phyloP scores from a whole-genome alignment of 2,329 filamentous ascomycete species.

The Sclerotinia nivalis region DNA sequence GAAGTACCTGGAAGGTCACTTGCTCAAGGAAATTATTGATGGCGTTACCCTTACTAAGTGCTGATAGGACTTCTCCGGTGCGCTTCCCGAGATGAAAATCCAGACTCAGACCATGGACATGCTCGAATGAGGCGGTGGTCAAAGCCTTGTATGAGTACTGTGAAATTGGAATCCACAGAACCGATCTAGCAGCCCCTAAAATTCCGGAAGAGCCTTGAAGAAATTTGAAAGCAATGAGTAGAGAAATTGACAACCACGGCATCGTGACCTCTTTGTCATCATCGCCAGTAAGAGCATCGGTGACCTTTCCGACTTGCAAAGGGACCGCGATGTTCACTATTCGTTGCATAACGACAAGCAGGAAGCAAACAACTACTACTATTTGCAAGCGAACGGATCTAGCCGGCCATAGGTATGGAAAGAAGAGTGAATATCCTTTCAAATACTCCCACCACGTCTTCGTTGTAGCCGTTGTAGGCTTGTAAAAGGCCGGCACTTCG shows the following conservation, averaged over 20 bases:
- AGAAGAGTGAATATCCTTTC: constrained; percentile 87
- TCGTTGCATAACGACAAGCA: constrained; percentile 77
- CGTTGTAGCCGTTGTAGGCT: constrained; percentile 80
- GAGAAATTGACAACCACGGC: constrained; percentile 71
- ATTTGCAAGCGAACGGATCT: constrained; percentile 74
- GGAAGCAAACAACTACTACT: constrained; percentile 78
- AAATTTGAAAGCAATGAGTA: constrained; percentile 77
- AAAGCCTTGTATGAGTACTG: constrained; percentile 96
- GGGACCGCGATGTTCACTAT: constrained; percentile 86
- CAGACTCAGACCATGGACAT: constrained; percentile 90
- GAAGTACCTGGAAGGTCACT: constrained; percentile 91
- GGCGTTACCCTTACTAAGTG: constrained; percentile 90
- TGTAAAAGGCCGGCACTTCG: constrained; percentile 80
- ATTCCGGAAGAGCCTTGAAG: constrained; percentile 88
- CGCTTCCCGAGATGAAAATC: constrained; percentile 97
- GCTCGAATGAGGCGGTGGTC: constrained; percentile 93
- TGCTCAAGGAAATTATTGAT: constrained; percentile 98
- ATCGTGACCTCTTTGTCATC: constrained; percentile 49
- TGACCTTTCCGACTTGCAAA: constrained; percentile 75
- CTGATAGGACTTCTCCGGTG: constrained; percentile 93
- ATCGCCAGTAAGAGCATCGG: constrained; percentile 66
- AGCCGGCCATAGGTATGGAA: constrained; percentile 94
- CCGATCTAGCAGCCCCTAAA: constrained; percentile 76
- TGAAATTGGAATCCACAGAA: constrained; percentile 93
- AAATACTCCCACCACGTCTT: constrained; percentile 97